Evolutionary conservation across 106 monocot species (phyloP).

Genomic region (Triglochin maritima): DNA sequence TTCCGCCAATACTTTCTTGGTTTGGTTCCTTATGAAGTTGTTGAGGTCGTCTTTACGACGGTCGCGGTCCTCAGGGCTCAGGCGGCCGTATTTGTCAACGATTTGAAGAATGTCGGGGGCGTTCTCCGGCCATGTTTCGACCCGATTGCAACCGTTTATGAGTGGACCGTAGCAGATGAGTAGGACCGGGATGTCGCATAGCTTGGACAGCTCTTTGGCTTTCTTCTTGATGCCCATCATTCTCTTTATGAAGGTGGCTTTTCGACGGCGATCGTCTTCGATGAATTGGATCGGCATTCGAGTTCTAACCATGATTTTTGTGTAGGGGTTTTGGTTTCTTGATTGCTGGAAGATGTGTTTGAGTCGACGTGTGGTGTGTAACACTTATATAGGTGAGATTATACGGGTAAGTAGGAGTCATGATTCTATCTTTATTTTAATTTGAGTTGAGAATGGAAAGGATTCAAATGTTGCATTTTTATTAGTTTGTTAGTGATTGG

Average conservation of each 20-base stretch:
- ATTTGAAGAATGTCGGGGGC: neutral
- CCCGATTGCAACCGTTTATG: neutral
- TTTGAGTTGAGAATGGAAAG: too few species aligned
- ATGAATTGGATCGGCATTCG: too few species aligned
- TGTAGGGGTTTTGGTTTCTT: neutral
- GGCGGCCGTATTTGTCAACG: neutral
- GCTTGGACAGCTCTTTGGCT: slow-evolving; percentile 11
- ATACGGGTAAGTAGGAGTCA: too few species aligned
- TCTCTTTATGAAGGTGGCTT: slow-evolving; percentile 11
- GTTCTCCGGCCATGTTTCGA: slow-evolving; percentile 14
- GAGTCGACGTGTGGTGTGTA: neutral
- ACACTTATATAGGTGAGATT: too few species aligned
- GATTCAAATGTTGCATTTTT: too few species aligned
- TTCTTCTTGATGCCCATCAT: slow-evolving; percentile 13
- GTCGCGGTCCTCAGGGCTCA: neutral
- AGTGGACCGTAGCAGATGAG: slow-evolving; percentile 1
- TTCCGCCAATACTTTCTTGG: slow-evolving; percentile 4
- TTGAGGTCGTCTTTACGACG: neutral
- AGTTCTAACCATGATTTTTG: neutral
- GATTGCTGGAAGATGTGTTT: neutral
- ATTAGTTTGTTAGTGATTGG: too few species aligned
- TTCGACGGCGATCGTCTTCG: neutral
- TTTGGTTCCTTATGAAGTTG: neutral
- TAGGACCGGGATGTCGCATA: slow-evolving; percentile 10
- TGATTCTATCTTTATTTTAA: too few species aligned